These are phyloP conservation scores for Quercus variabilis DNA, from an alignment of 306 rosid species.

Conservation along the genomic window DNA sequence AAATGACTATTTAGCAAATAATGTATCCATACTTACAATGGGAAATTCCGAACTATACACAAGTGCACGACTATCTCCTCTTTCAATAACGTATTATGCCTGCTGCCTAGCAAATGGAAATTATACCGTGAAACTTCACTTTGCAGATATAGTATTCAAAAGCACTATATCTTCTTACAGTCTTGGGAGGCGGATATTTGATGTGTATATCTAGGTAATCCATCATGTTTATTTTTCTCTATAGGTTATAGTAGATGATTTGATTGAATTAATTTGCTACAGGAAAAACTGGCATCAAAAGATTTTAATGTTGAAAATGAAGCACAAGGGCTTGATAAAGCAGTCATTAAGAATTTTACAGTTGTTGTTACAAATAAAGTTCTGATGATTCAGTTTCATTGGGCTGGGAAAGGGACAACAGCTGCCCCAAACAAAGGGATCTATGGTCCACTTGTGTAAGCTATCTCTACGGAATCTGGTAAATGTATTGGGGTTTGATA, in stretches of 20 bases:
- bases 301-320: slow-evolving; percentile 40
- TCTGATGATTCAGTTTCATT: slow-evolving; percentile 48
- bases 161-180: slow-evolving; percentile 40
- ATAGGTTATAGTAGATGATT: not conserved
- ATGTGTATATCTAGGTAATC: slow-evolving; percentile 56
- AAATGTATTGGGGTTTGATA: not conserved
- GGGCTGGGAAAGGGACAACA: slow-evolving; percentile 74
- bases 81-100: slow-evolving; percentile 49
- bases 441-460: slow-evolving; percentile 68
- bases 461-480: slow-evolving; percentile 58
- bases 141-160: slow-evolving; percentile 47
- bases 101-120: slow-evolving; percentile 61
- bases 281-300: slow-evolving; percentile 38
- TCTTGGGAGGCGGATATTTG: slow-evolving; percentile 57
- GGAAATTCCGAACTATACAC: slow-evolving; percentile 32
- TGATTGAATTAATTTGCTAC: slow-evolving; percentile 14
- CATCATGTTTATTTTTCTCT: not conserved
- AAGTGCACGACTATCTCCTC: slow-evolving; percentile 49
- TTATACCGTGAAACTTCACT: slow-evolving; percentile 50
- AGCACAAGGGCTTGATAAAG: slow-evolving; percentile 35
- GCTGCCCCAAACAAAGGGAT: slow-evolving; percentile 32
- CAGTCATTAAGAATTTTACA: slow-evolving; percentile 20
- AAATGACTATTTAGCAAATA: slow-evolving; percentile 25
- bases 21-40: slow-evolving; percentile 19
- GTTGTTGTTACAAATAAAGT: slow-evolving; percentile 25